phyloP scores from a whole-genome alignment of 2,329 filamentous ascomycete genomes.

The Colletotrichum liriopes region DNA sequence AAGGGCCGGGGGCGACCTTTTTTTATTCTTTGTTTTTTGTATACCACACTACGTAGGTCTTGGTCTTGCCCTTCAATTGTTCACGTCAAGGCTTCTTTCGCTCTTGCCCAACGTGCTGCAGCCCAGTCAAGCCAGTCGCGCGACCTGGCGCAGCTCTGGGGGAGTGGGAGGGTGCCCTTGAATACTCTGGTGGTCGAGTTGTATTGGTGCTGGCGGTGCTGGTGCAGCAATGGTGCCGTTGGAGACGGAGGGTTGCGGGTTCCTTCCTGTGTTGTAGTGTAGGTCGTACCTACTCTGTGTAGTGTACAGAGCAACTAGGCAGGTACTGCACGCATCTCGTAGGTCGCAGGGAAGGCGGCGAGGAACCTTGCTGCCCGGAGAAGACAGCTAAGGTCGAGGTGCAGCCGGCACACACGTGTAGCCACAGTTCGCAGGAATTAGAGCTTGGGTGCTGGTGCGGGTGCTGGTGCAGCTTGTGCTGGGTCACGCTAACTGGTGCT shows the following conservation, averaged over 20 bases:
- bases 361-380: not conserved
- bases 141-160: constrained; percentile 1
- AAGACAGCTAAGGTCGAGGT: not conserved
- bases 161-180: not conserved
- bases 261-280: not conserved
- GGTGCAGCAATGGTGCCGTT: not conserved
- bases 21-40: not conserved
- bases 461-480: not conserved
- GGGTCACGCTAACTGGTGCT: constrained; percentile 9
- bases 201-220: not conserved
- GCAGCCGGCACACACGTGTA: no score
- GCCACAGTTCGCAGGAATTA: not conserved
- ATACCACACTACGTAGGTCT: no score
- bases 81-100: not conserved
- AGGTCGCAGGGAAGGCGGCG: not conserved
- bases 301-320: not conserved
- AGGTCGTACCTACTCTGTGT: not conserved
- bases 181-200: not conserved
- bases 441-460: not conserved
- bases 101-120: not conserved
- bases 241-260: not conserved
- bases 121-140: not conserved
- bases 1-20: not conserved
- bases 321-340: not conserved
- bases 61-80: not conserved